Conservation (phyloP, 2,329 filamentous ascomycete genomes). For the Penicillium sp. region DNA sequence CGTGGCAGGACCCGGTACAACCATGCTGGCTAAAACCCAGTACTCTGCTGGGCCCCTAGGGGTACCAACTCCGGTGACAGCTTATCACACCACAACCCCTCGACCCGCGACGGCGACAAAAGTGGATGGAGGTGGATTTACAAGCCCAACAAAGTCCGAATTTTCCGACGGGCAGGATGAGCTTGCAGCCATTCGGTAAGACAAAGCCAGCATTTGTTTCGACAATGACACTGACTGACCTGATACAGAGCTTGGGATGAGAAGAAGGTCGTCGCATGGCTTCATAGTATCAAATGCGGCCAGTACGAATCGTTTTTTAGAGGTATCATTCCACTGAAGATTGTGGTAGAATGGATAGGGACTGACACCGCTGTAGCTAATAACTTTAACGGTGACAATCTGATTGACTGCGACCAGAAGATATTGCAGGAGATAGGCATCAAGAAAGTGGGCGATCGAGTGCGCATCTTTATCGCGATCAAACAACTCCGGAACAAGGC, state of each 20-base stretch:
- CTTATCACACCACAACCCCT: slow-evolving; percentile 31
- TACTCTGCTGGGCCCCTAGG: slow-evolving; percentile 34
- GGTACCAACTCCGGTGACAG: slow-evolving; percentile 36
- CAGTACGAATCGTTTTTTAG: slow-evolving; percentile 90
- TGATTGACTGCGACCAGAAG: slow-evolving; percentile 95
- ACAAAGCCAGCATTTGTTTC: background rate
- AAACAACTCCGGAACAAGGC: slow-evolving; percentile 78
- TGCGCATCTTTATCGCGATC: slow-evolving; percentile 83
- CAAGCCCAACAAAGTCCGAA: slow-evolving; percentile 87
- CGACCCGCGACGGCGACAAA: slow-evolving; percentile 30
- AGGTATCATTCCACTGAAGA: slow-evolving; percentile 42
- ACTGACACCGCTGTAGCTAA: slow-evolving; percentile 57
- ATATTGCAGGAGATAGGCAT: slow-evolving; percentile 97
- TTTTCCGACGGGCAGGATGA: slow-evolving; percentile 78
- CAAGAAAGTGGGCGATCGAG: slow-evolving; percentile 94
- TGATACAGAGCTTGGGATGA: slow-evolving; percentile 73
- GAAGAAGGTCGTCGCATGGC: slow-evolving; percentile 85
- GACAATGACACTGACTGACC: slow-evolving; percentile 16
- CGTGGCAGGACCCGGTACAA: background rate
- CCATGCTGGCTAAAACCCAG: slow-evolving; percentile 45
- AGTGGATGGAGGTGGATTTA: slow-evolving; percentile 52
- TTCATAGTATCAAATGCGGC: slow-evolving; percentile 85
- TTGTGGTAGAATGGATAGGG: background rate
- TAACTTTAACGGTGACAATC: slow-evolving; percentile 95
- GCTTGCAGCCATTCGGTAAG: slow-evolving; percentile 70